Evolutionary conservation across 2,329 filamentous ascomycete genomes (phyloP).

Genomic region (Colletotrichum sp.): DNA sequence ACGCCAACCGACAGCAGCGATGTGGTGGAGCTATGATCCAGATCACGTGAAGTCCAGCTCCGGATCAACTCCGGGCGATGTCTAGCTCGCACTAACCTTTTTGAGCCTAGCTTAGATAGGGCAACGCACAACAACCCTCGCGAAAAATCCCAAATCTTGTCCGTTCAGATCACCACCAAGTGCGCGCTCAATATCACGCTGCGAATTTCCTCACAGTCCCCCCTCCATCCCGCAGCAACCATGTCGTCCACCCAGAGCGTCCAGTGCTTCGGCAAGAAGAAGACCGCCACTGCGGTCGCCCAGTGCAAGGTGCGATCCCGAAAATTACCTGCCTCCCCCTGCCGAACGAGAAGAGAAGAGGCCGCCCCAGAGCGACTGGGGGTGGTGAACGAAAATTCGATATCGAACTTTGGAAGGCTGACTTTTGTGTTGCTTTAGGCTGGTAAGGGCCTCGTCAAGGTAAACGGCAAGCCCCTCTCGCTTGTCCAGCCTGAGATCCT

Average conservation of each 20-base stretch:
- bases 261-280: slow-evolving; percentile 99
- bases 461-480: slow-evolving; percentile 94
- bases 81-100: too few relatives aligned
- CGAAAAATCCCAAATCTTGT: slow-evolving; percentile 1
- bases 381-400: neutral
- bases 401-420: slow-evolving; percentile 27
- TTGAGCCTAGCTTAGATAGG: neutral
- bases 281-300: slow-evolving; percentile 87
- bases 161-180: neutral
- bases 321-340: neutral
- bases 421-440: slow-evolving; percentile 35
- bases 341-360: neutral
- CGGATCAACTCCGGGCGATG: slow-evolving; percentile 1
- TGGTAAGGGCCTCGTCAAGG: slow-evolving; percentile 84
- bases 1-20: neutral
- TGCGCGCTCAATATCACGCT: slow-evolving; percentile 8
- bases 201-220: slow-evolving; percentile 18
- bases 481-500: slow-evolving; percentile 97
- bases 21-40: too few relatives aligned
- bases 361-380: neutral
- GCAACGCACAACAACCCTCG: neutral
- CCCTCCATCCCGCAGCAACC: slow-evolving; percentile 47
- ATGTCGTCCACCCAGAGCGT: slow-evolving; percentile 83
- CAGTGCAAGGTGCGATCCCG: slow-evolving; percentile 59
- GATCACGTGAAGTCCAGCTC: slow-evolving; percentile 1